Evolutionary conservation across 345 rosid species (phyloP).

Genomic region (Acer negundo): DNA sequence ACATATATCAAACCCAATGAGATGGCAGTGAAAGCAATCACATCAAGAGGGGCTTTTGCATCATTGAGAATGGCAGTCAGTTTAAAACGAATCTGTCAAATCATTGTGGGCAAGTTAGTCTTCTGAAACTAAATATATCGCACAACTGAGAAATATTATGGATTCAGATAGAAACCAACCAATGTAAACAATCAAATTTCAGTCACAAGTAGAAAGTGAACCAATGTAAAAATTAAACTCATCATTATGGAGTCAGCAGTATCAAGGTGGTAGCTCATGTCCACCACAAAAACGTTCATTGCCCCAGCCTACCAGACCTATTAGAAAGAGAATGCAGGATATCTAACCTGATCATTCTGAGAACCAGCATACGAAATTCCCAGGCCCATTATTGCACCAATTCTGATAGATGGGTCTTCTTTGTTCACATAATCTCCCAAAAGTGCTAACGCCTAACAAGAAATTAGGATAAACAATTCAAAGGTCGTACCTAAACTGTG

Average conservation of each 20-base stretch:
- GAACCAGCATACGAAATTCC: conserved; percentile 95
- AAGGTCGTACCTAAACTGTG: neutral
- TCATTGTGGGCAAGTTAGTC: conserved; percentile 16
- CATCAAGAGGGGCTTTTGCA: conserved; percentile 76
- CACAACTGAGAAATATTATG: neutral
- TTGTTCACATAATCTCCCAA: conserved; percentile 61
- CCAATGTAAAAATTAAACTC: neutral
- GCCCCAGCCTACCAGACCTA: neutral
- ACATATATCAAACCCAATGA: conserved; percentile 89
- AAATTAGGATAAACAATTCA: conserved; percentile 23
- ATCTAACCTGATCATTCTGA: conserved; percentile 65
- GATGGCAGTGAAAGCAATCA: conserved; percentile 83
- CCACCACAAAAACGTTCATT: neutral
- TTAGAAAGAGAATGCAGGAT: conserved; percentile 11
- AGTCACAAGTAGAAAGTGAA: neutral
- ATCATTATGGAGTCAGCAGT: neutral
- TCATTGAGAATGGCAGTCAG: conserved; percentile 73
- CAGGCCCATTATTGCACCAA: conserved; percentile 96
- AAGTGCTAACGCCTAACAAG: conserved; percentile 79
- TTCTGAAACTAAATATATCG: conserved; percentile 17
- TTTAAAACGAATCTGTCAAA: conserved; percentile 58
- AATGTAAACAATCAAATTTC: conserved; percentile 1
- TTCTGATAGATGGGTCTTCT: conserved; percentile 80
- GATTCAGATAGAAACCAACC: neutral
- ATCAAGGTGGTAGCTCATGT: neutral